Percentiles rank a stretch among this genome's conserved stretches.
Conservation (phyloP, 2,329 filamentous ascomycete species). For the Ophiognomonia clavigignenti-juglandacearum region DNA sequence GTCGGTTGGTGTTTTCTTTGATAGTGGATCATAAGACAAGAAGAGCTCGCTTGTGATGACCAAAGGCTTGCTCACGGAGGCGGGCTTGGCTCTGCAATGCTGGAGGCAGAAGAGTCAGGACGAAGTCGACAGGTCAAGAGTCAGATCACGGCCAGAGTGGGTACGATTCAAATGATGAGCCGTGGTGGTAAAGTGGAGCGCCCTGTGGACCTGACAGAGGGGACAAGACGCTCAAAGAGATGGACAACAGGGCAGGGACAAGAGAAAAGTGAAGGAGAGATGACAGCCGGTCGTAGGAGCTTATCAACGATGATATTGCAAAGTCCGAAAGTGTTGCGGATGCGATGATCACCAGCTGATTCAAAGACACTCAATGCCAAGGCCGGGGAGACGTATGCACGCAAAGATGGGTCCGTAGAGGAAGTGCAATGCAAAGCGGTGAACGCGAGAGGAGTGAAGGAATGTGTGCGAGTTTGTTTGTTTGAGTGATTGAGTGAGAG, state of each 20-base stretch:
- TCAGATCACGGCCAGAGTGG: conserved; percentile 2
- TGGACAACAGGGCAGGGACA: conserved; percentile 6
- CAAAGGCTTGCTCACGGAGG: not conserved
- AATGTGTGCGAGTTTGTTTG: not conserved
- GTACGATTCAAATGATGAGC: not conserved
- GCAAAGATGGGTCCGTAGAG: no score
- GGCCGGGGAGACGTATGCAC: not conserved
- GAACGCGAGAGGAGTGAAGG: not conserved
- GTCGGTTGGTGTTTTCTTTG: not conserved
- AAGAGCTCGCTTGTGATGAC: not conserved
- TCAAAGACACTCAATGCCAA: not conserved
- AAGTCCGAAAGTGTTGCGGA: not conserved
- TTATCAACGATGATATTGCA: conserved; percentile 4
- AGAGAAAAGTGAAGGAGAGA: conserved; percentile 3
- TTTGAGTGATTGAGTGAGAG: not conserved
- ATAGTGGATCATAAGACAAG: not conserved
- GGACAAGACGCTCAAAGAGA: no score
- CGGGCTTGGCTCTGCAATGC: not conserved
- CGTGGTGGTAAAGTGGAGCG: no score
- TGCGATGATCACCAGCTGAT: not conserved
- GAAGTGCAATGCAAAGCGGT: no score
- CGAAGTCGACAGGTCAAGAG: no score
- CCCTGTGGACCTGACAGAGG: no score
- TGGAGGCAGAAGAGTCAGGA: not conserved
- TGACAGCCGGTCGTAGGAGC: not conserved